A percentile compares a stretch with the other conserved stretches of the same genome.
Conservation (phyloP, 139 green algal genomes). For the Astrephomene gubernaculifera region DNA sequence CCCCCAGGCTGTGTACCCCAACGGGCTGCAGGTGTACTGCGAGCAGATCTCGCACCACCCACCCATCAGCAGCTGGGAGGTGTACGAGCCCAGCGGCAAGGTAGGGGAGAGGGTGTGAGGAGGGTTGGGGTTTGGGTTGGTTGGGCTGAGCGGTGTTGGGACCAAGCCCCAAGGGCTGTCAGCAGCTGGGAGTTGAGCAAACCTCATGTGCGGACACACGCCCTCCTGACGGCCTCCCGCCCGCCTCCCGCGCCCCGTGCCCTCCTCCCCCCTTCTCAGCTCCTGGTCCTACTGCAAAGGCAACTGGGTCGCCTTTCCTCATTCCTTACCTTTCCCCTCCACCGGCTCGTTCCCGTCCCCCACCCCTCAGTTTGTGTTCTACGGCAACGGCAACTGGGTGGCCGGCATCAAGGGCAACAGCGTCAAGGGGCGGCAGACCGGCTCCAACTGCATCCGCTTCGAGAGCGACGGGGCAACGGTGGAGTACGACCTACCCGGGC, state of each 20-base stretch:
- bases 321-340: background rate
- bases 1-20: conserved; percentile 48
- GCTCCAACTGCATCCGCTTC: conserved; percentile 61
- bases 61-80: conserved; percentile 72
- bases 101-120: background rate
- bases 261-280: too few relatives aligned
- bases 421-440: conserved; percentile 66
- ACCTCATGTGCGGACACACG: too few relatives aligned
- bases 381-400: conserved; percentile 68
- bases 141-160: too few relatives aligned
- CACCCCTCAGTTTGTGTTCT: conserved; percentile 61
- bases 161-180: too few relatives aligned
- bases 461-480: conserved; percentile 57
- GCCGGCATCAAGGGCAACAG: conserved; percentile 70
- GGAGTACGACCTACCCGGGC: conserved; percentile 58
- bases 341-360: background rate
- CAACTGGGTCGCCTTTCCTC: too few relatives aligned
- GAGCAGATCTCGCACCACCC: conserved; percentile 81
- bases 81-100: conserved; percentile 56
- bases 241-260: too few relatives aligned
- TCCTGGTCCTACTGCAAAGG: too few relatives aligned
- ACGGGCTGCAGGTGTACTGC: conserved; percentile 63
- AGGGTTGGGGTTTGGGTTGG: background rate
- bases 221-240: too few relatives aligned
- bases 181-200: too few relatives aligned